Evolutionary conservation across 2,329 filamentous ascomycete genomes (phyloP).

Genomic region (Thielaviopsis populi): DNA sequence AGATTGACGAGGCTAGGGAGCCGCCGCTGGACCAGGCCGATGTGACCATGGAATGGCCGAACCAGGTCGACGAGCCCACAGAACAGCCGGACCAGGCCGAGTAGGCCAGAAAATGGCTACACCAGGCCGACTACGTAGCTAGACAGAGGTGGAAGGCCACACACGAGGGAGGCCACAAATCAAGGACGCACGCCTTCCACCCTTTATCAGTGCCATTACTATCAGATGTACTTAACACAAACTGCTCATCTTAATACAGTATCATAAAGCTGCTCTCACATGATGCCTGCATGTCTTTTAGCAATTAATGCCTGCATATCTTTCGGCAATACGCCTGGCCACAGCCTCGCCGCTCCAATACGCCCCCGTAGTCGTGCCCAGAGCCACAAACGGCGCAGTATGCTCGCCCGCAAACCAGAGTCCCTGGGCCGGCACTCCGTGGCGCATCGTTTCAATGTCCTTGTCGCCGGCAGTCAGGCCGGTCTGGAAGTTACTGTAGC

Average conservation of each 20-base stretch:
- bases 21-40: too few species aligned
- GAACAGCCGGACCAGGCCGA: too few species aligned
- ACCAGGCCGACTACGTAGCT: too few species aligned
- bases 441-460: constrained; percentile 51
- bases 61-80: too few species aligned
- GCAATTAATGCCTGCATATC: constrained; percentile 27
- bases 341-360: constrained; percentile 83
- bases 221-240: not conserved
- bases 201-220: too few species aligned
- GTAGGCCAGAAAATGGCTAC: too few species aligned
- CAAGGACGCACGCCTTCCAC: too few species aligned
- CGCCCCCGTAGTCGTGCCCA: constrained; percentile 80
- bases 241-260: not conserved
- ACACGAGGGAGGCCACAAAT: too few species aligned
- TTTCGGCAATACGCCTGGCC: constrained; percentile 45
- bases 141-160: too few species aligned
- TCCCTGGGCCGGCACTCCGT: constrained; percentile 48
- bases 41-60: too few species aligned
- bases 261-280: not conserved
- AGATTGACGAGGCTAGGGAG: too few species aligned
- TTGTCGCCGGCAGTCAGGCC: constrained; percentile 54
- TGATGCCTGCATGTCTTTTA: not conserved
- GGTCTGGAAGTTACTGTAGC: constrained; percentile 73
- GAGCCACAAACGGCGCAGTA: constrained; percentile 73
- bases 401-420: constrained; percentile 86